These are phyloP conservation scores for Neofusicoccum laricinum DNA, from an alignment of 2,329 filamentous ascomycete species.

Conservation along the genomic window DNA sequence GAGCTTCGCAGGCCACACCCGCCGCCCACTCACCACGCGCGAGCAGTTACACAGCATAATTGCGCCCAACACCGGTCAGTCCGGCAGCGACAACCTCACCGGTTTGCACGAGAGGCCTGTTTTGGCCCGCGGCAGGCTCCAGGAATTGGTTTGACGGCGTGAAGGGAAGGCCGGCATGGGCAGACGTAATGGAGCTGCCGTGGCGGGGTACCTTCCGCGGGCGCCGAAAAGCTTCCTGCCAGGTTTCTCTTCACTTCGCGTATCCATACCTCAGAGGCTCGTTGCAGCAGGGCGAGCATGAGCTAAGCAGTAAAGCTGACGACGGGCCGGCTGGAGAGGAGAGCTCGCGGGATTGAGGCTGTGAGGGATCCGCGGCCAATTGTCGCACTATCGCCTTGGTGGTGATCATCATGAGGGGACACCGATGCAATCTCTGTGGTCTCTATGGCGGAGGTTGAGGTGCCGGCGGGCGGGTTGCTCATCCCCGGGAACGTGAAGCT, in stretches of 20 bases:
- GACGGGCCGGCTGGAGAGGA: not conserved
- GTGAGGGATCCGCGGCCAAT: not conserved
- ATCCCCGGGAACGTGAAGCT: not conserved
- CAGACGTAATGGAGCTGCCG: not conserved
- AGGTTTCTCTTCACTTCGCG: not conserved
- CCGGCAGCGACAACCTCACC: not conserved
- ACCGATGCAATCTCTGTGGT: not conserved
- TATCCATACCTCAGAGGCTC: not conserved
- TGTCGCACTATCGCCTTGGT: slow-evolving; percentile 11
- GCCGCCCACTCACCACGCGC: not conserved
- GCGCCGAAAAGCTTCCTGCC: not conserved
- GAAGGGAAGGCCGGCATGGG: not conserved
- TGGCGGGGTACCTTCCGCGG: not conserved
- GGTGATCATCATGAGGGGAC: not conserved
- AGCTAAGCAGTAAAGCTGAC: slow-evolving; percentile 9
- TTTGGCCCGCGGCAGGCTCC: not conserved
- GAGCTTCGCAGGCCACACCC: not conserved
- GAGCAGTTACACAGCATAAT: slow-evolving; percentile 4
- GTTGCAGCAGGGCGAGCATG: not conserved
- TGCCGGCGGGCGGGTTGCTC: not conserved
- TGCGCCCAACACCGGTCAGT: not conserved
- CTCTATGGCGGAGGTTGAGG: not conserved
- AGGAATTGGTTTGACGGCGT: not conserved
- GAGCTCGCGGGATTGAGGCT: not conserved
- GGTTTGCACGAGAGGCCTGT: not conserved